These are phyloP conservation scores for Amanita fuliginea DNA, from an alignment of 768 basidiomycete genomes.

Conservation along the genomic window DNA sequence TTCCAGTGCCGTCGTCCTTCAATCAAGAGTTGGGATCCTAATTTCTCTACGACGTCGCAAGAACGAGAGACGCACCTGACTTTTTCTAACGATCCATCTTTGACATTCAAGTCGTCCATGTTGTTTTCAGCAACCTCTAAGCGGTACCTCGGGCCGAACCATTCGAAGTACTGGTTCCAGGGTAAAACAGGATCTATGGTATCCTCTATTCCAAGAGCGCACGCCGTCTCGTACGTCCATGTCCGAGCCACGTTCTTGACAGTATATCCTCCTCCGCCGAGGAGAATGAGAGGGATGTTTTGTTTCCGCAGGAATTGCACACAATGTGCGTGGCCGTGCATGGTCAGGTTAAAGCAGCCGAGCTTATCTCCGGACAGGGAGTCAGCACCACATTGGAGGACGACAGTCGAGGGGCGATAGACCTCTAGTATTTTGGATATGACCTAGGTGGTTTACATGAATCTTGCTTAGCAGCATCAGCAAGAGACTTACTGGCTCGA, in stretches of 20 bases:
- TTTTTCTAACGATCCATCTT: conserved; percentile 68
- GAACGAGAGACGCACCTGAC: conserved; percentile 49
- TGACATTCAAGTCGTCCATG: conserved; percentile 87
- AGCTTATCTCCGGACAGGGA: conserved; percentile 92
- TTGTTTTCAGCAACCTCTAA: conserved; percentile 88
- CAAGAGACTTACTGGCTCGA: conserved; percentile 65
- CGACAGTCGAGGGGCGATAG: conserved; percentile 76
- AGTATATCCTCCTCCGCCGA: conserved; percentile 96
- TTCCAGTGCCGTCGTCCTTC: conserved; percentile 26
- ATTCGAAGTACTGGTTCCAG: conserved; percentile 90
- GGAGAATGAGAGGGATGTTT: conserved; percentile 77
- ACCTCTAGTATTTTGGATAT: conserved; percentile 79
- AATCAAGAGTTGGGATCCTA: neutral
- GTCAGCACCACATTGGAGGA: conserved; percentile 94
- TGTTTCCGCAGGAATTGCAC: conserved; percentile 77
- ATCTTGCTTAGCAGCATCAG: conserved; percentile 4
- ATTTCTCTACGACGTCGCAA: neutral
- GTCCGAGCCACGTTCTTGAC: conserved; percentile 91
- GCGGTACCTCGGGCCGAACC: conserved; percentile 93
- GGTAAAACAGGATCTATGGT: conserved; percentile 69
- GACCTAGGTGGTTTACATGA: conserved; percentile 38
- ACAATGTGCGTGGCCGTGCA: conserved; percentile 91
- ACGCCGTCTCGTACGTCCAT: conserved; percentile 97
- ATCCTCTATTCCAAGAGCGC: conserved; percentile 80
- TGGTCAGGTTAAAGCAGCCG: conserved; percentile 91